phyloP scores from a whole-genome alignment of 495 filamentous ascomycete species.

The Penicillium alfredii region DNA sequence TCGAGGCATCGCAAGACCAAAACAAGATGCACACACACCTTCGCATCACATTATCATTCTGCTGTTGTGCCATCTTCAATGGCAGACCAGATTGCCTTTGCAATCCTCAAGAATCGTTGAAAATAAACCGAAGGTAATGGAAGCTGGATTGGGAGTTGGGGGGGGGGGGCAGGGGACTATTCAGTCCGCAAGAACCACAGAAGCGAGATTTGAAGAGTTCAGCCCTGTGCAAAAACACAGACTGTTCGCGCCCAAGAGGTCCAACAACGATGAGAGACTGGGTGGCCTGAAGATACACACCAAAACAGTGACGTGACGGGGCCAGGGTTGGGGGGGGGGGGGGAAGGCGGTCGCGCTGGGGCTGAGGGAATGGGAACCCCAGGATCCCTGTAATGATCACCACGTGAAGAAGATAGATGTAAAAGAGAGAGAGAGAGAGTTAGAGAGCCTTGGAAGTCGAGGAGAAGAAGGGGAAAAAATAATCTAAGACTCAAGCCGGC shows the following conservation, averaged over 20 bases:
- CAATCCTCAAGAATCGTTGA: too few relatives aligned
- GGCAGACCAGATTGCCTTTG: too few relatives aligned
- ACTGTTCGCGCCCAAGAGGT: slow-evolving; percentile 15
- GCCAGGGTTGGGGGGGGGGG: slow-evolving; percentile 7
- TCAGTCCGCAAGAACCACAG: too few relatives aligned
- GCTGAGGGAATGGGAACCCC: slow-evolving; percentile 14
- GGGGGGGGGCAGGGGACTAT: too few relatives aligned
- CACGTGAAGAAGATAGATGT: too few relatives aligned
- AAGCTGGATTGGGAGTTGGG: slow-evolving; percentile 2
- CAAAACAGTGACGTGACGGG: slow-evolving; percentile 17
- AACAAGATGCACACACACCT: slow-evolving; percentile 46
- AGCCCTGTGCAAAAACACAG: slow-evolving; percentile 13
- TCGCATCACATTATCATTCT: slow-evolving; percentile 64
- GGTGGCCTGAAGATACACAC: slow-evolving; percentile 19
- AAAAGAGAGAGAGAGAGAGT: too few relatives aligned
- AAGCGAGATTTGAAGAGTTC: slow-evolving; percentile 8
- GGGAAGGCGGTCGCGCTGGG: slow-evolving; percentile 15
- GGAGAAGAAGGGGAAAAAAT: too few relatives aligned
- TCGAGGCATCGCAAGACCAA: slow-evolving; percentile 8
- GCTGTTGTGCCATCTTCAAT: slow-evolving; percentile 53
- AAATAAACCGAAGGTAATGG: slow-evolving; percentile 6
- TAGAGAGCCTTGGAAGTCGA: too few relatives aligned
- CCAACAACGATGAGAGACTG: slow-evolving; percentile 2
- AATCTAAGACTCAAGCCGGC: too few relatives aligned
- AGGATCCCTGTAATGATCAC: too few relatives aligned